Conservation (phyloP, 163 green algal genomes). For the Volvox carteri region DNA sequence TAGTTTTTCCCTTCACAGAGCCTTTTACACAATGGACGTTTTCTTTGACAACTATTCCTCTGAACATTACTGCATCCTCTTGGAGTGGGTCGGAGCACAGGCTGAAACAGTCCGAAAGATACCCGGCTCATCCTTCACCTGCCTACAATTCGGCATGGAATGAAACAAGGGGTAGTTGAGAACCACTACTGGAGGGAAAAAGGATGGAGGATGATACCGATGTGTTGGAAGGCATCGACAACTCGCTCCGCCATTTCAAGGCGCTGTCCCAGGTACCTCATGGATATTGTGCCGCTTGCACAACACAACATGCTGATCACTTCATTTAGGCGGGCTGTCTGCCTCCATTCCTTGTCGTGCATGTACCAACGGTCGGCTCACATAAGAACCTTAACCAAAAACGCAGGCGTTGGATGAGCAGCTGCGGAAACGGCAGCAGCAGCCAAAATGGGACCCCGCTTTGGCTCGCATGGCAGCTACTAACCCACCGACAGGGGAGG, state of each 20-base stretch:
- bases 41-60: too few relatives aligned
- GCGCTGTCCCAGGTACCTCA: conserved; percentile 41
- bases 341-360: background rate
- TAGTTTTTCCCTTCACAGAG: background rate
- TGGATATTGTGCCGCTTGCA: background rate
- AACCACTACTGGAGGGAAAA: background rate
- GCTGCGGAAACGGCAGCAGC: conserved; percentile 19
- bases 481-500: background rate
- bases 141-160: background rate
- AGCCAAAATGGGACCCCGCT: conserved; percentile 21
- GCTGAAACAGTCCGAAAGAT: background rate
- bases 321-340: too few relatives aligned
- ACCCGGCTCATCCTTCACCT: background rate
- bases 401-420: conserved; percentile 46
- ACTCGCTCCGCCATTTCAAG: conserved; percentile 51
- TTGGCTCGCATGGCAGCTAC: background rate
- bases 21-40: too few relatives aligned
- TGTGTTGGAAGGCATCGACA: conserved; percentile 24
- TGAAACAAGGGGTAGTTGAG: background rate
- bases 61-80: too few relatives aligned
- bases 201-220: conserved; percentile 29
- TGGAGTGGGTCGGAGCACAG: background rate
- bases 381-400: background rate
- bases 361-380: background rate
- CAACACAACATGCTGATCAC: too few relatives aligned